These are phyloP conservation scores for Dichotomopilus funicola DNA, from an alignment of 2,329 filamentous ascomycete species.

Conservation along the genomic window DNA sequence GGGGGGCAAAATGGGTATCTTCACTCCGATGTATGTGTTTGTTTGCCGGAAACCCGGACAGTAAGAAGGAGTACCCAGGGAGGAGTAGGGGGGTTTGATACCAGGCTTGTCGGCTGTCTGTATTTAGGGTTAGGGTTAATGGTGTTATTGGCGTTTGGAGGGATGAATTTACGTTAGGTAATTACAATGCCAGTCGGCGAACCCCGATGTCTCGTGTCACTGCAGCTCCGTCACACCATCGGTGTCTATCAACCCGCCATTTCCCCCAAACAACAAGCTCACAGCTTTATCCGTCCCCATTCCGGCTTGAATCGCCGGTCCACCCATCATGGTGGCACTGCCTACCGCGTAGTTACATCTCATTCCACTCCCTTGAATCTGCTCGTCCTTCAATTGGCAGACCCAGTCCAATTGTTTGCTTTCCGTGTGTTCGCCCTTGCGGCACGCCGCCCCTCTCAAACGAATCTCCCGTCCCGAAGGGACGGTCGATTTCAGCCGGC, in stretches of 20 bases:
- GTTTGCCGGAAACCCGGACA: slow-evolving; percentile 12
- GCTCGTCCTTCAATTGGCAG: slow-evolving; percentile 5
- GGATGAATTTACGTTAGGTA: no score
- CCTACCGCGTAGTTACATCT: slow-evolving; percentile 11
- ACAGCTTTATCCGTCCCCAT: slow-evolving; percentile 16
- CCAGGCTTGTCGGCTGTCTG: not conserved
- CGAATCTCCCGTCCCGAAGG: not conserved
- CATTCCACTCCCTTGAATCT: slow-evolving; percentile 8
- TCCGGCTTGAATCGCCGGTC: slow-evolving; percentile 19
- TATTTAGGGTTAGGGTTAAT: slow-evolving; percentile 3
- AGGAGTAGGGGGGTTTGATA: no score
- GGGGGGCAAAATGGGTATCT: slow-evolving; percentile 14
- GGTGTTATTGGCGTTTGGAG: no score
- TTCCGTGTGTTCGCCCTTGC: not conserved
- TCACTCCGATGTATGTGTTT: slow-evolving; percentile 19
- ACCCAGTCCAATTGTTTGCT: slow-evolving; percentile 1
- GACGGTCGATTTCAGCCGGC: not conserved
- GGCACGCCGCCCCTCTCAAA: not conserved
- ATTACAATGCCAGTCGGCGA: not conserved
- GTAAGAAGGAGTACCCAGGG: no score
- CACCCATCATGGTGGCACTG: slow-evolving; percentile 18
- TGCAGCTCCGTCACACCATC: not conserved
- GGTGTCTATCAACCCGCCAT: not conserved
- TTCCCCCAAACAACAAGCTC: not conserved
- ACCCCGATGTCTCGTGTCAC: slow-evolving; percentile 7